Percentiles rank a stretch among this genome's conserved stretches.
Conservation (phyloP, 305 asterid species). For the Fraxinus greggii region DNA sequence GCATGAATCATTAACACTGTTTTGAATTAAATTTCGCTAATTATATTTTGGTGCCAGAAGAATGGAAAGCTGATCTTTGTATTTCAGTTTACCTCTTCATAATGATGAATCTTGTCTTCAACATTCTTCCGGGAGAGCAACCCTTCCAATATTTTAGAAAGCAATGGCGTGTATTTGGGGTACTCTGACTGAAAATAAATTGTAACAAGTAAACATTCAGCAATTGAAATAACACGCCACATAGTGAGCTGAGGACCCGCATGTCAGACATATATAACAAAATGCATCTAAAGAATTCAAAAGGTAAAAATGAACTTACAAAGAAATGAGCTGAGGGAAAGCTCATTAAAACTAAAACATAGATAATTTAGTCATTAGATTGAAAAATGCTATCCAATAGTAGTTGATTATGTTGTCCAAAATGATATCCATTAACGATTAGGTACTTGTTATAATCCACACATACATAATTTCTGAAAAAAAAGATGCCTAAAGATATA, state of each 20-base stretch:
- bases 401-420: background rate
- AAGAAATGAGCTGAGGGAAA: background rate
- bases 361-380: background rate
- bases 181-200: conserved; percentile 73
- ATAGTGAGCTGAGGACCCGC: background rate
- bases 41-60: background rate
- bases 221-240: conserved; percentile 10
- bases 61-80: background rate
- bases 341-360: background rate
- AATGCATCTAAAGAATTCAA: conserved; percentile 2
- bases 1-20: background rate
- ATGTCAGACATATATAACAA: background rate
- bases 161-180: conserved; percentile 87
- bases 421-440: background rate
- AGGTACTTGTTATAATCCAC: background rate
- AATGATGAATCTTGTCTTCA: conserved; percentile 64
- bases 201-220: conserved; percentile 20
- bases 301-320: conserved; percentile 2
- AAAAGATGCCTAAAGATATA: conserved; percentile 14
- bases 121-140: conserved; percentile 54
- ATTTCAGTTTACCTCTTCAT: conserved; percentile 59
- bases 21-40: background rate
- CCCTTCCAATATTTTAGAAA: conserved; percentile 86
- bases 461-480: background rate
- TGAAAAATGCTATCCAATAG: background rate